These are phyloP conservation scores for Pichia cephalocereana DNA, from an alignment of 805 yeast species.

Conservation along the genomic window DNA sequence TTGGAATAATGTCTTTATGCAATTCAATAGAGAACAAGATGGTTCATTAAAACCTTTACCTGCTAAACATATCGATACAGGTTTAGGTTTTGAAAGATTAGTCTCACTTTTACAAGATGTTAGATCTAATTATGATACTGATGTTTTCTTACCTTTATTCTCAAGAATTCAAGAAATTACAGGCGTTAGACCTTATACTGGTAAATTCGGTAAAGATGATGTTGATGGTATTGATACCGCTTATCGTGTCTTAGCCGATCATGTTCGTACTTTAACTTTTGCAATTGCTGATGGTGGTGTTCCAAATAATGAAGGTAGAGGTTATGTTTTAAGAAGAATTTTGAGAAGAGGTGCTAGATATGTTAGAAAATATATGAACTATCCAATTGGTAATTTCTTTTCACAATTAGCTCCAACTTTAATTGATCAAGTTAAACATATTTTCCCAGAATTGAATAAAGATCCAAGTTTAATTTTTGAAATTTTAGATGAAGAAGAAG, in stretches of 20 bases:
- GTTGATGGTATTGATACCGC: constrained; percentile 95
- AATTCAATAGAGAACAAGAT: constrained; percentile 90
- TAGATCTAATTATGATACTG: constrained; percentile 92
- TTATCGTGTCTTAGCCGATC: constrained; percentile 96
- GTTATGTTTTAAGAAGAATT: constrained; percentile 94
- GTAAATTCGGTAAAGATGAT: constrained; percentile 90
- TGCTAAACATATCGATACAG: constrained; percentile 94
- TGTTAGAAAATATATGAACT: constrained; percentile 91
- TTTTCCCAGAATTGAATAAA: constrained; percentile 84
- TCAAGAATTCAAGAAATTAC: constrained; percentile 83
- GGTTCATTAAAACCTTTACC: constrained; percentile 76
- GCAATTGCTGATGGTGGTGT: constrained; percentile 99
- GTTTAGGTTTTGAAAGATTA: constrained; percentile 97
- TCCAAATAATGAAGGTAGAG: constrained; percentile 98
- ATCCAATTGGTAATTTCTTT: constrained; percentile 91
- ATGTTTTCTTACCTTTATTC: constrained; percentile 88
- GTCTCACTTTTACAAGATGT: constrained; percentile 91
- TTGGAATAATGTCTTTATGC: constrained; percentile 97
- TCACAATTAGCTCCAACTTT: constrained; percentile 88
- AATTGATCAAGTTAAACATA: constrained; percentile 75
- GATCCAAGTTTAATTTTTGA: constrained; percentile 72
- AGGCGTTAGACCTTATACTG: constrained; percentile 84
- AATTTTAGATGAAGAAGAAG: constrained; percentile 92
- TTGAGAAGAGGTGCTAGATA: constrained; percentile 97
- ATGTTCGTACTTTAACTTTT: constrained; percentile 92